Base-by-base conservation (phyloP, 2,329 filamentous ascomycete species). In the Aspergillus caelatus region DNA sequence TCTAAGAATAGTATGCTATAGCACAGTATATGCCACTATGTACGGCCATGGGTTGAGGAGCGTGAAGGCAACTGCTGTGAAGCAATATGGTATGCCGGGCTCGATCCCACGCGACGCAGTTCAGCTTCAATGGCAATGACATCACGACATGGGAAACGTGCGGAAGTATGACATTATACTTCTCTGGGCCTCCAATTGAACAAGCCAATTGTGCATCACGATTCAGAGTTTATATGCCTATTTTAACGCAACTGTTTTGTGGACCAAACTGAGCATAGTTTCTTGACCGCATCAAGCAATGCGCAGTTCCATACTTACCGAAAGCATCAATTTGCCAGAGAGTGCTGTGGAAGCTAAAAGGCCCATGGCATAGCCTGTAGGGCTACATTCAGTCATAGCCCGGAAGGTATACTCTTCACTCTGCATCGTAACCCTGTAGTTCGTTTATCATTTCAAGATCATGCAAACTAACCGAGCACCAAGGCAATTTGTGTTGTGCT, bases 401-500 rank as follows among this genome's bases (percentile, higher is more conserved):
- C 39, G 19, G 16, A 36, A 16, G 19, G 16, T n/a, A 41, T n/a
- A n/a, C 9, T 41, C 39, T n/a, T 9, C 19, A 41, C 39, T n/a
- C 6, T n/a, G 16, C 19, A n/a, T 10, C 7, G 7, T n/a, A 41
- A n/a, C 1, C 8, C 1, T 3, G 39, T 41, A 8, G 39, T 9
- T 10, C 19, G 9, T 4, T 19, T 4, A 41, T 1, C 19, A 9
- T 19, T 2, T 9, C 8, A 9, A n/a, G 39, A 4, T 2, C 39
- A 41, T 41, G 39, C 39, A 41, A 16, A 19, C 7, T 2, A 4
- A 41, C n/a, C 2, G 19, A 41, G 16, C 39, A n/a, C 74, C 71
- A 14, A 77, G 77, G 69, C 77, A 75, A 46, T 79, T 80, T 55
- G 77, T 80, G 50, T 72, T 80, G 26, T 80, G 77, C 64, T 80